A percentile compares a stretch with the other conserved stretches of the same genome.
Evolutionary conservation across 352 stramenopile species (phyloP).

Genomic region (Pythium monospermum): DNA sequence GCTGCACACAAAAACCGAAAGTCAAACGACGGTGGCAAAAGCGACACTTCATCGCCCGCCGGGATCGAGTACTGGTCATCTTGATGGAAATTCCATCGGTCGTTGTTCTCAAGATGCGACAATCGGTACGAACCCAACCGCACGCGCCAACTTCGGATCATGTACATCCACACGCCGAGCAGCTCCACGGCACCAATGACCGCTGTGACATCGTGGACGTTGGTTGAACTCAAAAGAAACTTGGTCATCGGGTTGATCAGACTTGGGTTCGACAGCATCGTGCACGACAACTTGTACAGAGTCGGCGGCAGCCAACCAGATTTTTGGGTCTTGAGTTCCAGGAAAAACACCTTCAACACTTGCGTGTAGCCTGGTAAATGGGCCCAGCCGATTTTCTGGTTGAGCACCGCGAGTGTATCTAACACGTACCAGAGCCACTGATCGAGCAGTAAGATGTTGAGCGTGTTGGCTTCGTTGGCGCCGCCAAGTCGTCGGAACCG

Average conservation of each 20-base stretch:
- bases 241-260: slow-evolving; percentile 90
- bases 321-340: slow-evolving; percentile 87
- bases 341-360: slow-evolving; percentile 86
- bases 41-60: slow-evolving; percentile 77
- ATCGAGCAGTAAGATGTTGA: slow-evolving; percentile 85
- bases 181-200: slow-evolving; percentile 85
- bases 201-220: slow-evolving; percentile 81
- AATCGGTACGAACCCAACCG: slow-evolving; percentile 80
- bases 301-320: slow-evolving; percentile 81
- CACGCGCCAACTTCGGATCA: slow-evolving; percentile 89
- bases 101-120: slow-evolving; percentile 86
- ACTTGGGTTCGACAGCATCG: slow-evolving; percentile 83
- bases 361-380: slow-evolving; percentile 83
- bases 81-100: slow-evolving; percentile 89
- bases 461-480: slow-evolving; percentile 61
- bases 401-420: slow-evolving; percentile 83
- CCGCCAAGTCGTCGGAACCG: slow-evolving; percentile 75
- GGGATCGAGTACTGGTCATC: slow-evolving; percentile 88
- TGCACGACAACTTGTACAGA: slow-evolving; percentile 87
- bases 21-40: slow-evolving; percentile 83
- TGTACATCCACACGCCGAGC: slow-evolving; percentile 89
- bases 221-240: slow-evolving; percentile 83
- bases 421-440: slow-evolving; percentile 89
- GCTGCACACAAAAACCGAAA: slow-evolving; percentile 82
- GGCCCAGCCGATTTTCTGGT: slow-evolving; percentile 87